phyloP scores from a whole-genome alignment of 164 flowering plant genomes.

The Berberis vulgaris region DNA sequence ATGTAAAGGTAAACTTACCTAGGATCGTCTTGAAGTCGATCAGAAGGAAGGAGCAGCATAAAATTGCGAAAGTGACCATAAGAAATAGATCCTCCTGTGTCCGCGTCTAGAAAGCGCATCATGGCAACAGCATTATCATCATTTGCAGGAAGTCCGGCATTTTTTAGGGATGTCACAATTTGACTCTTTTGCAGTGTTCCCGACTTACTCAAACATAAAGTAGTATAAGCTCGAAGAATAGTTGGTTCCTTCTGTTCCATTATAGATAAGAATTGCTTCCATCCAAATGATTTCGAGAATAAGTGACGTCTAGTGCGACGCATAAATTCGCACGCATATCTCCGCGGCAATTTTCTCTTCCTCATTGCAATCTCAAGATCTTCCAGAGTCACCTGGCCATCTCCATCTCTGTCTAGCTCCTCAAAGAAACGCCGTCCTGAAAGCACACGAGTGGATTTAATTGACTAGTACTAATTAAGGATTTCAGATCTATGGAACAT shows the following conservation, averaged over 20 bases:
- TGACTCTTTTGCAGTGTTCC: conserved; percentile 92
- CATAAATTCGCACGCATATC: conserved; percentile 89
- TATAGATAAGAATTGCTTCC: conserved; percentile 84
- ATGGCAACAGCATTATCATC: conserved; percentile 94
- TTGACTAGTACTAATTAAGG: conserved; percentile 3
- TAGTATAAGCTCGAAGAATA: conserved; percentile 90
- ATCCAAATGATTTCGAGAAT: conserved; percentile 90
- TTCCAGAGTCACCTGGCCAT: conserved; percentile 88
- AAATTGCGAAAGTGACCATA: conserved; percentile 97
- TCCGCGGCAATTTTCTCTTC: conserved; percentile 76
- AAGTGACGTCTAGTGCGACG: conserved; percentile 74
- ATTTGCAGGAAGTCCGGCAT: conserved; percentile 94
- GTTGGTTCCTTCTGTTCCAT: conserved; percentile 99
- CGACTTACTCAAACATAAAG: conserved; percentile 91
- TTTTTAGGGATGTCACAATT: conserved; percentile 72
- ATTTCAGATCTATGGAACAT: background rate
- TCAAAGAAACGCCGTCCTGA: conserved; percentile 91
- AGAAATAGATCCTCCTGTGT: conserved; percentile 79
- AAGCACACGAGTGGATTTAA: conserved; percentile 6
- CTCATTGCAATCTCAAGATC: conserved; percentile 94
- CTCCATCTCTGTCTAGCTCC: conserved; percentile 96
- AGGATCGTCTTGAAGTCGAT: conserved; percentile 93
- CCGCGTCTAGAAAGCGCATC: conserved; percentile 94
- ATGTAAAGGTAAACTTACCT: conserved; percentile 39
- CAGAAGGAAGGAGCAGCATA: conserved; percentile 93